These are phyloP conservation scores for Colletotrichum cereale DNA, from an alignment of 2,329 filamentous ascomycete species.

Conservation along the genomic window DNA sequence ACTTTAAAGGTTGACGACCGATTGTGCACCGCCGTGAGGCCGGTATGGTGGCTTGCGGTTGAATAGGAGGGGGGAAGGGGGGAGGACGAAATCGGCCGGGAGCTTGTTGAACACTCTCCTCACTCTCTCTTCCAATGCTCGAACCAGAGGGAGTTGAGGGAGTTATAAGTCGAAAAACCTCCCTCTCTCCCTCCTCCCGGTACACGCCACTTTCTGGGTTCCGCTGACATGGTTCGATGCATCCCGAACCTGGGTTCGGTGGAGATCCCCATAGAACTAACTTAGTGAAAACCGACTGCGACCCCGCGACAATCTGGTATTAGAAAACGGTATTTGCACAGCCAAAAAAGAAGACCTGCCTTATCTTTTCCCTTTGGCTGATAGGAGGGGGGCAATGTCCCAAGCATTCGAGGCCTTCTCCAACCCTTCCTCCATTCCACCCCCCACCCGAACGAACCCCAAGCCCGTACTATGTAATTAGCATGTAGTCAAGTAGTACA, in stretches of 20 bases:
- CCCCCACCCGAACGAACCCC: neutral
- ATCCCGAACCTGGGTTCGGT: constrained; percentile 21
- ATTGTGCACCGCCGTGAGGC: constrained; percentile 1
- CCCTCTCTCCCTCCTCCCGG: neutral
- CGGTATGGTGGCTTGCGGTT: neutral
- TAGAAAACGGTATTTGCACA: constrained; percentile 36
- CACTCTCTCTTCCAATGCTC: neutral
- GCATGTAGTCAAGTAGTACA: too few species aligned
- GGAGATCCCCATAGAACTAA: constrained; percentile 20
- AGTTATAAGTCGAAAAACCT: constrained; percentile 11
- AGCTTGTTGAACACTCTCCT: neutral
- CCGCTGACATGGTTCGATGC: constrained; percentile 35
- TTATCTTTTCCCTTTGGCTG: constrained; percentile 21
- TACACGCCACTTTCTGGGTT: constrained; percentile 1
- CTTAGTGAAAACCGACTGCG: neutral
- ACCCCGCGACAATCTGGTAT: constrained; percentile 33
- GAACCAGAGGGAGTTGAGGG: constrained; percentile 1
- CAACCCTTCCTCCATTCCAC: constrained; percentile 5
- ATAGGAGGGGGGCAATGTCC: constrained; percentile 6
- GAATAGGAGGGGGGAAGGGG: neutral
- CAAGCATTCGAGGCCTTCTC: constrained; percentile 11
- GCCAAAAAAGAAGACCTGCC: constrained; percentile 1
- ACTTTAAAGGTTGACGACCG: neutral
- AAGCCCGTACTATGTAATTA: too few species aligned
- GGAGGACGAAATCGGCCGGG: neutral